phyloP scores from a whole-genome alignment of 163 green algal species.

The Smithsoniella earleae region DNA sequence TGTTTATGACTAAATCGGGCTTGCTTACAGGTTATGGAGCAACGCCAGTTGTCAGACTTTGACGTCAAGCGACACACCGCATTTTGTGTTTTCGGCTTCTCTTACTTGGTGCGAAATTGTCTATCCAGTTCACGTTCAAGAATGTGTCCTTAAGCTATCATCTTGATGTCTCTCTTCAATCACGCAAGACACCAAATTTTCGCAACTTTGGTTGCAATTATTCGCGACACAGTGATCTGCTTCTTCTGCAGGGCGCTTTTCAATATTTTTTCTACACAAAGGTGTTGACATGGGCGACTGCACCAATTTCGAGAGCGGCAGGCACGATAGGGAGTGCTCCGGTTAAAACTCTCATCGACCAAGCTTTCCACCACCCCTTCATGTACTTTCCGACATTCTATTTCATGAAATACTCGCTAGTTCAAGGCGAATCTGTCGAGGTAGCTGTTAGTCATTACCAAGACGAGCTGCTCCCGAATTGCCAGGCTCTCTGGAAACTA shows the following conservation, averaged over 20 bases:
- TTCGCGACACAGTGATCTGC: background rate
- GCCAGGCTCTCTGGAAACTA: slow-evolving; percentile 69
- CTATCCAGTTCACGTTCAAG: background rate
- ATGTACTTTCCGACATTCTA: slow-evolving; percentile 80
- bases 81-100: slow-evolving; percentile 24
- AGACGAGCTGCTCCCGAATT: slow-evolving; percentile 68
- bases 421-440: slow-evolving; percentile 39
- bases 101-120: slow-evolving; percentile 6
- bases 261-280: slow-evolving; percentile 73
- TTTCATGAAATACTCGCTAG: slow-evolving; percentile 59
- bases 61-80: slow-evolving; percentile 9
- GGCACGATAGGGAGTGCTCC: slow-evolving; percentile 56
- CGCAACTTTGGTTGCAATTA: too few relatives aligned
- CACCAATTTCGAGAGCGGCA: slow-evolving; percentile 48
- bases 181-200: background rate
- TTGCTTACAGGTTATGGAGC: slow-evolving; percentile 30
- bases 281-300: slow-evolving; percentile 62
- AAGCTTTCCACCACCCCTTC: slow-evolving; percentile 72
- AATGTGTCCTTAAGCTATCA: too few relatives aligned
- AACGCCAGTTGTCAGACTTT: background rate
- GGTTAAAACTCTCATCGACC: slow-evolving; percentile 74
- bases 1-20: too few relatives aligned
- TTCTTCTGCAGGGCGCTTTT: slow-evolving; percentile 36
- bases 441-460: slow-evolving; percentile 48
- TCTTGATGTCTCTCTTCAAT: background rate